Evolutionary conservation across 345 rosid species (phyloP).

Genomic region (Eucalyptus pauciflora): DNA sequence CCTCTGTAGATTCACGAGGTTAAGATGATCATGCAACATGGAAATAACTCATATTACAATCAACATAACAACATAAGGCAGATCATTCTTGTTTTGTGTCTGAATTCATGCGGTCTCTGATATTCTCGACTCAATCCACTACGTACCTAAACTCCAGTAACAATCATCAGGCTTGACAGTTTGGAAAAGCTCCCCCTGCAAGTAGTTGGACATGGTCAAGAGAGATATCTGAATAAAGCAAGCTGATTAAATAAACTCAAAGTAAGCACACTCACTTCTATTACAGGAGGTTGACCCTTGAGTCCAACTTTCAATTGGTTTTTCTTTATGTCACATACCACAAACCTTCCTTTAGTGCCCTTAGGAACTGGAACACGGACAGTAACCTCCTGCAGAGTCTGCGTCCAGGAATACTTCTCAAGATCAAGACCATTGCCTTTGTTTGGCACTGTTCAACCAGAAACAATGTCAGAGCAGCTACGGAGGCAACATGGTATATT

Average conservation of each 20-base stretch:
- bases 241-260: neutral
- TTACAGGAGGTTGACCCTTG: slow-evolving; percentile 69
- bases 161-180: slow-evolving; percentile 74
- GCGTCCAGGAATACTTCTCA: slow-evolving; percentile 86
- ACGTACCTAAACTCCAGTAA: slow-evolving; percentile 89
- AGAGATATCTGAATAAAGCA: neutral
- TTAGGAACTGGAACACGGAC: slow-evolving; percentile 58
- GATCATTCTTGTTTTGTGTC: neutral
- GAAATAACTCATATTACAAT: neutral
- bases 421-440: slow-evolving; percentile 85
- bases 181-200: slow-evolving; percentile 63
- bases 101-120: neutral
- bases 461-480: neutral
- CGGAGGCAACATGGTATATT: neutral
- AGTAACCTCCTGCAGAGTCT: slow-evolving; percentile 74
- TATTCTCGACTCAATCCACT: neutral
- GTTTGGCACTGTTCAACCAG: slow-evolving; percentile 51
- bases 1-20: slow-evolving; percentile 30
- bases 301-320: slow-evolving; percentile 79
- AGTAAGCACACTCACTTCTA: slow-evolving; percentile 50
- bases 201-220: neutral
- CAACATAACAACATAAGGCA: neutral
- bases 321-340: slow-evolving; percentile 75
- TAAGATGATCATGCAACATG: neutral
- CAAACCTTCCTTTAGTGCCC: slow-evolving; percentile 68